Percentiles rank a stretch among this genome's conserved stretches.
Evolutionary conservation across 345 rosid genomes (phyloP).

Genomic region (Kandelia obovata): DNA sequence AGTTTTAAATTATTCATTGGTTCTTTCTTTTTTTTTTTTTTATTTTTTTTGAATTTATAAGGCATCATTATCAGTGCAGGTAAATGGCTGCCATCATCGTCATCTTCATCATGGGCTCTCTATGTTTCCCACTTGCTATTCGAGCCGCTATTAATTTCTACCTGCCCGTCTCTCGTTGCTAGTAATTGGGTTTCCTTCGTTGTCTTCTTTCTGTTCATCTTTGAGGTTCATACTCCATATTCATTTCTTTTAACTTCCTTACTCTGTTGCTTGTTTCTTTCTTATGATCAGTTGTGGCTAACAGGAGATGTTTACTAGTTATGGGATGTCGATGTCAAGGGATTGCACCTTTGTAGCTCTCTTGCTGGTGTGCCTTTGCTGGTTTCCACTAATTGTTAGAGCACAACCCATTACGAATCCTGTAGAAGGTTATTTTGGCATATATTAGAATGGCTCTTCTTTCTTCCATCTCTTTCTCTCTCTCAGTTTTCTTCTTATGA

Average conservation of each 20-base stretch:
- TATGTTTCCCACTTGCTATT: not conserved
- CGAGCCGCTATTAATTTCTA: not conserved
- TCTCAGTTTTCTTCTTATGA: no score
- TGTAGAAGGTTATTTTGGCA: slow-evolving; percentile 49
- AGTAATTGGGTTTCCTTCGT: not conserved
- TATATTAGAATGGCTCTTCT: not conserved
- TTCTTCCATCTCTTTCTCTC: not conserved
- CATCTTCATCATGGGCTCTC: not conserved
- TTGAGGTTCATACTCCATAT: not conserved
- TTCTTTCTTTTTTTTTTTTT: not conserved
- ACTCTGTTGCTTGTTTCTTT: not conserved
- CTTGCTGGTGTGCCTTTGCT: slow-evolving; percentile 38
- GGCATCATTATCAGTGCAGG: no score
- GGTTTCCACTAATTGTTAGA: slow-evolving; percentile 32
- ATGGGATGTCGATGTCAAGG: slow-evolving; percentile 24
- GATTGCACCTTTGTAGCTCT: slow-evolving; percentile 26
- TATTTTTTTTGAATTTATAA: not conserved
- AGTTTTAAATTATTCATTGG: not conserved
- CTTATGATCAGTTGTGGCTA: not conserved
- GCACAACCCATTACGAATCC: slow-evolving; percentile 61
- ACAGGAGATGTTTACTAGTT: slow-evolving; percentile 15
- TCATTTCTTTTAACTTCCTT: not conserved
- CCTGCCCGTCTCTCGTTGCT: not conserved
- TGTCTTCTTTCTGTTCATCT: not conserved
- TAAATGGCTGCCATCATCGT: not conserved